These are phyloP conservation scores for Arthrinium puccinioides DNA, from an alignment of 2,329 filamentous ascomycete species.

Conservation along the genomic window DNA sequence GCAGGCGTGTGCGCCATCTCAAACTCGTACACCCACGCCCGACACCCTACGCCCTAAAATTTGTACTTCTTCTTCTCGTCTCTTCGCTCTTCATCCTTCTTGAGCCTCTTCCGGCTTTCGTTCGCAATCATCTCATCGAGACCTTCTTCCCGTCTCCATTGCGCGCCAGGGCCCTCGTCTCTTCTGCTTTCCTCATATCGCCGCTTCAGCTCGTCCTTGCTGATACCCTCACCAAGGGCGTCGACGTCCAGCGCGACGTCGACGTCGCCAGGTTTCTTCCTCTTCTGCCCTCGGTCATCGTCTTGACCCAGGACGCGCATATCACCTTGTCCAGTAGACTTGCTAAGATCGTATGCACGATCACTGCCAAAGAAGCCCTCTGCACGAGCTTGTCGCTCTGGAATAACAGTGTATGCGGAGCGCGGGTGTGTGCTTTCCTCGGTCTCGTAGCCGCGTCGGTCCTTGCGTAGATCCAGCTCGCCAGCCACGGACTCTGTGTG, in stretches of 20 bases:
- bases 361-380: slow-evolving; percentile 97
- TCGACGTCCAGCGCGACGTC: slow-evolving; percentile 90
- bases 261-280: slow-evolving; percentile 94
- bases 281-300: slow-evolving; percentile 64
- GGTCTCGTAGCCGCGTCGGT: slow-evolving; percentile 76
- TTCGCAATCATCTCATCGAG: slow-evolving; percentile 92
- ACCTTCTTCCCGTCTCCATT: slow-evolving; percentile 77
- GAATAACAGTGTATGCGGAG: slow-evolving; percentile 81
- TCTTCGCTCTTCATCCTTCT: slow-evolving; percentile 74
- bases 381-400: slow-evolving; percentile 76
- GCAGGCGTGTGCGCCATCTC: not conserved
- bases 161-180: slow-evolving; percentile 59
- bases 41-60: slow-evolving; percentile 24
- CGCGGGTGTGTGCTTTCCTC: slow-evolving; percentile 71
- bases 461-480: slow-evolving; percentile 88
- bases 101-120: slow-evolving; percentile 84
- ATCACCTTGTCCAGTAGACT: slow-evolving; percentile 30
- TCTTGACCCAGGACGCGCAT: slow-evolving; percentile 75
- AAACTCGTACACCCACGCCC: not conserved
- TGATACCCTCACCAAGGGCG: slow-evolving; percentile 64
- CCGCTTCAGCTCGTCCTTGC: slow-evolving; percentile 74
- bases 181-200: slow-evolving; percentile 69
- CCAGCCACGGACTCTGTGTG: slow-evolving; percentile 67
- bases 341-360: slow-evolving; percentile 80
- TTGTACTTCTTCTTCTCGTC: slow-evolving; percentile 55